phyloP scores from a whole-genome alignment of 140 eudicot genomes.

The Anethum foeniculum region DNA sequence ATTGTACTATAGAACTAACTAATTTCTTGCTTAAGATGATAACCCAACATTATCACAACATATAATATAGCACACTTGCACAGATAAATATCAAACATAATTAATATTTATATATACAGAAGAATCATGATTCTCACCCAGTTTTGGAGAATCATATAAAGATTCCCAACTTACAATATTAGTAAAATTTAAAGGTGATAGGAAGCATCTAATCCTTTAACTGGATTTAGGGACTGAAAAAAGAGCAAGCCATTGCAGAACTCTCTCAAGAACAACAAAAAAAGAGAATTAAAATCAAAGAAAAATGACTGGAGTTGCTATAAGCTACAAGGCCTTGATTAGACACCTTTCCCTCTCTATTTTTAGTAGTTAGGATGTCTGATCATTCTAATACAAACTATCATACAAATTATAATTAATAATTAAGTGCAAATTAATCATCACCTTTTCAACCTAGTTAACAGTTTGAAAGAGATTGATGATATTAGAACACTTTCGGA shows the following conservation, averaged over 20 bases:
- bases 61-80: constrained; percentile 20
- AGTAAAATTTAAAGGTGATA: constrained; percentile 21
- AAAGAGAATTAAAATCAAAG: constrained; percentile 29
- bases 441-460: constrained; percentile 33
- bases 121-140: constrained; percentile 7
- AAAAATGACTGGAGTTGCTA: constrained; percentile 13
- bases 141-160: constrained; percentile 19
- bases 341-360: constrained; percentile 14
- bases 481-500: not conserved
- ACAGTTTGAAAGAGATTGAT: constrained; percentile 36
- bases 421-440: not conserved
- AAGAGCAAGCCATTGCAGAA: constrained; percentile 2
- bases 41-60: constrained; percentile 16
- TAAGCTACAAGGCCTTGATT: constrained; percentile 22
- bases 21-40: constrained; percentile 21
- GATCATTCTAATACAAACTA: constrained; percentile 6
- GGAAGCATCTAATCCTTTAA: not conserved
- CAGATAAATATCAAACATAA: not conserved
- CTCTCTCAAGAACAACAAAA: not conserved
- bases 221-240: not conserved
- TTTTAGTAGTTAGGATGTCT: constrained; percentile 35
- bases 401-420: constrained; percentile 1
- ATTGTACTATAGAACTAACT: constrained; percentile 2
- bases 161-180: constrained; percentile 12
- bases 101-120: not conserved